Base-by-base conservation (phyloP, 78 protist genomes). In the Mantamonas sphyraenae region DNA sequence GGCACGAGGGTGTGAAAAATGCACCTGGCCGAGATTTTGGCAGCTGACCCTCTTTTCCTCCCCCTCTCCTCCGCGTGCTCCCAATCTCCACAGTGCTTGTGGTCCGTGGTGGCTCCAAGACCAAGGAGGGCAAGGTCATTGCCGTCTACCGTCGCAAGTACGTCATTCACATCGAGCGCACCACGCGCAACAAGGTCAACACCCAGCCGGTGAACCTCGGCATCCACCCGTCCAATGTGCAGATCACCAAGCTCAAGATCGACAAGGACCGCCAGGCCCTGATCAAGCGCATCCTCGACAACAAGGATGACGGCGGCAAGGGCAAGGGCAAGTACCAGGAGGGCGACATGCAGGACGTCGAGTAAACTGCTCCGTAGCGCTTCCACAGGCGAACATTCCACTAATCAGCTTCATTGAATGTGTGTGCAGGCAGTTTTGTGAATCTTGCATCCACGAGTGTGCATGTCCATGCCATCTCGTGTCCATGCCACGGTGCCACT, bases 241-340 rank as follows among this genome's bases (percentile, higher is more conserved):
- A 79, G 86, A 80, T 98, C 89, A 88, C 87, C 84, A 86, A 87
- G 83, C 87, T 95, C 62, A 83, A 95, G 82, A 74, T 96, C 43
- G 93, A 90, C 88, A 80, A 76, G 65, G 87, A 90, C 88, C 93
- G 99, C 71, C 81, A 90, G 88, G 64, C 26, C 47, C n/a, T n/a
- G n/a, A n/a, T n/a, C n/a, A n/a, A n/a, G n/a, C n/a, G n/a, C n/a
- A 55, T 95, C 62, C 80, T 95, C 56, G 95, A 70, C 28, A 87
- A 93, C 76, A 90, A 90, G 88, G 60, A 66, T 34, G 47, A 64
- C 56, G 2, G 74, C 69, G 30, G 50, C 16, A 34, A 57, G 59
- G 76, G 77, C 60, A 85, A 89, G 85, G 89, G 82, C 80, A 88
- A 87, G 80, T 57, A 73, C 86, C 34, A 66, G 67, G 75, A 69